Percentiles rank a stretch among this genome's conserved stretches.
Conservation (phyloP, 495 filamentous ascomycete genomes). For the Penicillium salamii region DNA sequence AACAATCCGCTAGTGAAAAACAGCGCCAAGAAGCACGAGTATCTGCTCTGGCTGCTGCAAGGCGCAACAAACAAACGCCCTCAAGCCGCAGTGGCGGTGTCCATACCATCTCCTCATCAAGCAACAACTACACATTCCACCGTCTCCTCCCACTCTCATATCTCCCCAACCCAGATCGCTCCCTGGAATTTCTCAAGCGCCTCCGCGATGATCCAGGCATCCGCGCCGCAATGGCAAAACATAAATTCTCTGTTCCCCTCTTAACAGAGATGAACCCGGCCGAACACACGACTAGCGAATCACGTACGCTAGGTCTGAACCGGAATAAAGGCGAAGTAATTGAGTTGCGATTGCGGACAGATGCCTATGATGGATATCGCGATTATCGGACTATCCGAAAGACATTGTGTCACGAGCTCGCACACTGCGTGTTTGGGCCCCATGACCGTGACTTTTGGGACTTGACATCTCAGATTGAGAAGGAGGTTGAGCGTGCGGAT, state of each 20-base stretch:
- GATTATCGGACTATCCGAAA: conserved; percentile 88
- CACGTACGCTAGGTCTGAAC: conserved; percentile 82
- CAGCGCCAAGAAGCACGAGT: conserved; percentile 37
- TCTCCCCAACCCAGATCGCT: conserved; percentile 69
- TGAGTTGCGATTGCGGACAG: conserved; percentile 84
- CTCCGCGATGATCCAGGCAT: conserved; percentile 84
- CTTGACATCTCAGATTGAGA: conserved; percentile 78
- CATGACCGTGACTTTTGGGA: conserved; percentile 91
- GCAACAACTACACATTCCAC: conserved; percentile 75
- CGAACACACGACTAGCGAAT: conserved; percentile 75
- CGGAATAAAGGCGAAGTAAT: conserved; percentile 86
- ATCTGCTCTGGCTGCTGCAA: conserved; percentile 32
- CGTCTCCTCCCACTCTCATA: conserved; percentile 71
- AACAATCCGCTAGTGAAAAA: conserved; percentile 35
- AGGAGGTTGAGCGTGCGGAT: conserved; percentile 76
- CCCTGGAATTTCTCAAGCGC: conserved; percentile 69
- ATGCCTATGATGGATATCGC: conserved; percentile 90
- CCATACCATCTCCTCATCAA: conserved; percentile 39
- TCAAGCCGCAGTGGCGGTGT: conserved; percentile 39
- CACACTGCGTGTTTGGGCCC: conserved; percentile 81
- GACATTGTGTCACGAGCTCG: conserved; percentile 91
- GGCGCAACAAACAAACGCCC: conserved; percentile 24
- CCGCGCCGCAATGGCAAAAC: conserved; percentile 72
- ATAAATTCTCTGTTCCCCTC: conserved; percentile 81
- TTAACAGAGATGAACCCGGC: conserved; percentile 94